These are phyloP conservation scores for Taphrina deformans DNA, from an alignment of 1,139 yeast species.

Conservation along the genomic window DNA sequence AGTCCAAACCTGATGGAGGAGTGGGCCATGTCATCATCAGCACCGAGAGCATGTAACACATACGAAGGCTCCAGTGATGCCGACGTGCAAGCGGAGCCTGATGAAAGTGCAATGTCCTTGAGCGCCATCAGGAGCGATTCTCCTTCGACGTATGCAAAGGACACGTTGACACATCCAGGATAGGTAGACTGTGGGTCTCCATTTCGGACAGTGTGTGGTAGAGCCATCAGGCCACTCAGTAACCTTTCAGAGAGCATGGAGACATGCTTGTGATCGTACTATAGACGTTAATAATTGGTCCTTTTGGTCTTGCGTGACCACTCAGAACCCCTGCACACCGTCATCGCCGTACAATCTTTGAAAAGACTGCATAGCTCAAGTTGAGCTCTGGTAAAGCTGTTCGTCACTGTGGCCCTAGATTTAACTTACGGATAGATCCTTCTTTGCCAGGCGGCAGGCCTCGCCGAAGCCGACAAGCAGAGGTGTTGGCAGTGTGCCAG, in stretches of 20 bases:
- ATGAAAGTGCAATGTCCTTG: conserved; percentile 90
- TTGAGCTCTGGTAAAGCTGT: conserved; percentile 11
- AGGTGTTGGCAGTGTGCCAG: conserved; percentile 96
- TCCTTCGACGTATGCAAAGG: conserved; percentile 97
- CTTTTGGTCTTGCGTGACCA: neutral
- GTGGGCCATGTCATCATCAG: conserved; percentile 89
- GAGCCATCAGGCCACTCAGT: conserved; percentile 66
- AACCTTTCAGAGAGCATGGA: conserved; percentile 68
- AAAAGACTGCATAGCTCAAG: conserved; percentile 23
- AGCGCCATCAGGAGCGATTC: conserved; percentile 96
- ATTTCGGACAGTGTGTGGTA: conserved; percentile 86
- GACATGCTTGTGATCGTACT: conserved; percentile 71
- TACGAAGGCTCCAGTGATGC: conserved; percentile 97
- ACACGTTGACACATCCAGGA: conserved; percentile 92
- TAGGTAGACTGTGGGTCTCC: conserved; percentile 75
- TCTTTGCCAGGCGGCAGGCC: conserved; percentile 79
- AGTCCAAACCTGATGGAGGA: conserved; percentile 95
- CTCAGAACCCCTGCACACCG: conserved; percentile 37
- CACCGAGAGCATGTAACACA: conserved; percentile 93
- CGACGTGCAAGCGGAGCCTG: conserved; percentile 99
- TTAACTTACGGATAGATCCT: conserved; percentile 57
- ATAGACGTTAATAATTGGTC: neutral
- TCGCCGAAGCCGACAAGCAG: conserved; percentile 95
- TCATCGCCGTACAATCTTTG: conserved; percentile 1
- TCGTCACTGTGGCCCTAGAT: conserved; percentile 1